A percentile compares a stretch with the other conserved stretches of the same genome.
Conservation (phyloP, 805 yeast genomes). For the Metschnikowia shivogae region DNA sequence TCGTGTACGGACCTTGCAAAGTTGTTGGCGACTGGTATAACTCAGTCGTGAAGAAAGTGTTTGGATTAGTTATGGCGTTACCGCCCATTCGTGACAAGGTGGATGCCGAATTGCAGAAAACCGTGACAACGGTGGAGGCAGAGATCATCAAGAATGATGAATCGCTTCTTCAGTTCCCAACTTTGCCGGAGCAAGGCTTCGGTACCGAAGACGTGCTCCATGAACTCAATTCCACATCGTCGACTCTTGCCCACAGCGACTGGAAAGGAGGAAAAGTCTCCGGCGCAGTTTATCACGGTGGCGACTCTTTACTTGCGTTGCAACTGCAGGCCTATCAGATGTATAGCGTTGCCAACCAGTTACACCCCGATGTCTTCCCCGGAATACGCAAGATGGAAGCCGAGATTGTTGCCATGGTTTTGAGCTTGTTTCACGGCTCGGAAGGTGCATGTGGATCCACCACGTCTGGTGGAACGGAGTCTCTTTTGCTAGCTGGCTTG, state of each 20-base stretch:
- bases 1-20: slow-evolving; percentile 14
- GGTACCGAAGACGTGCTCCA: slow-evolving; percentile 40
- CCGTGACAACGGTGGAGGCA: slow-evolving; percentile 47
- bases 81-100: slow-evolving; percentile 57
- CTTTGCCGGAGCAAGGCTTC: slow-evolving; percentile 61
- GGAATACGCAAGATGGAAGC: slow-evolving; percentile 96
- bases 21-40: neutral
- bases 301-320: slow-evolving; percentile 64
- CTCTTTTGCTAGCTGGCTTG: slow-evolving; percentile 77
- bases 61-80: slow-evolving; percentile 24
- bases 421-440: slow-evolving; percentile 79
- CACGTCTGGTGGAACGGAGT: slow-evolving; percentile 95
- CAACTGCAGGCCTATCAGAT: slow-evolving; percentile 74
- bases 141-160: slow-evolving; percentile 55
- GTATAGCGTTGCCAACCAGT: slow-evolving; percentile 85
- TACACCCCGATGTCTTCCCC: slow-evolving; percentile 96
- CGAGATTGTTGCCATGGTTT: slow-evolving; percentile 89
- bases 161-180: slow-evolving; percentile 38
- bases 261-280: slow-evolving; percentile 87
- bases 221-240: slow-evolving; percentile 47
- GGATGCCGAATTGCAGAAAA: slow-evolving; percentile 52
- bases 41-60: slow-evolving; percentile 6
- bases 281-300: slow-evolving; percentile 97
- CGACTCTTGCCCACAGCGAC: slow-evolving; percentile 56
- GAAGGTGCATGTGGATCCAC: slow-evolving; percentile 59